phyloP scores from a whole-genome alignment of 2,329 filamentous ascomycete species.

The Iodosphaeria phyllophila region DNA sequence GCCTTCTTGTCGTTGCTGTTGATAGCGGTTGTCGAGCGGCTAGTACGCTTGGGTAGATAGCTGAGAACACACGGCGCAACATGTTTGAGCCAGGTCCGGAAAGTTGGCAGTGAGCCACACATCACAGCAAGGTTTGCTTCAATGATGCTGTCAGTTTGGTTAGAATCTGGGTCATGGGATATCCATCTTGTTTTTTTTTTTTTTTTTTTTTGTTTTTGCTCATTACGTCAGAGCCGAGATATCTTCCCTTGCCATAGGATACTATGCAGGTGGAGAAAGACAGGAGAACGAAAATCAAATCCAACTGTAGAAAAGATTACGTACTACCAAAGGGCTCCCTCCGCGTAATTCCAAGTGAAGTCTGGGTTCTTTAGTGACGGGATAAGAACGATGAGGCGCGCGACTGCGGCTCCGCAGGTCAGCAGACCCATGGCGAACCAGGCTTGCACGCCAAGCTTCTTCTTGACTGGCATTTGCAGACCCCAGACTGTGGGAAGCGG shows the following conservation, averaged over 20 bases:
- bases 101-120: slow-evolving; percentile 3
- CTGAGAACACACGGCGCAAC: slow-evolving; percentile 1
- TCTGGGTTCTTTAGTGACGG: slow-evolving; percentile 1
- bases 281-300: too few species aligned
- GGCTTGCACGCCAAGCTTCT: slow-evolving; percentile 2
- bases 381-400: slow-evolving; percentile 2
- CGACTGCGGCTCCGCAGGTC: slow-evolving; percentile 2
- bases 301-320: neutral
- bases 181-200: too few species aligned
- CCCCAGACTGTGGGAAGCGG: slow-evolving; percentile 4
- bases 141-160: slow-evolving; percentile 1
- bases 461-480: slow-evolving; percentile 2
- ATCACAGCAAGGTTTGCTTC: slow-evolving; percentile 4
- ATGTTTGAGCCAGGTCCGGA: slow-evolving; percentile 2
- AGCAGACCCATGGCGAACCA: slow-evolving; percentile 4
- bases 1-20: too few species aligned
- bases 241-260: too few species aligned
- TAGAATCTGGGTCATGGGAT: neutral
- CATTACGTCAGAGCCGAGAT: too few species aligned
- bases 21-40: too few species aligned
- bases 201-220: too few species aligned
- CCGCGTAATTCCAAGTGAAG: slow-evolving; percentile 2
- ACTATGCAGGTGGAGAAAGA: too few species aligned
- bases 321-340: slow-evolving; percentile 4
- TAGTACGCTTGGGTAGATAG: slow-evolving; percentile 1